A percentile compares a stretch with the other conserved stretches of the same genome.
Conservation (phyloP, 306 rosid genomes). For the Ammopiptanthus mongolicus region DNA sequence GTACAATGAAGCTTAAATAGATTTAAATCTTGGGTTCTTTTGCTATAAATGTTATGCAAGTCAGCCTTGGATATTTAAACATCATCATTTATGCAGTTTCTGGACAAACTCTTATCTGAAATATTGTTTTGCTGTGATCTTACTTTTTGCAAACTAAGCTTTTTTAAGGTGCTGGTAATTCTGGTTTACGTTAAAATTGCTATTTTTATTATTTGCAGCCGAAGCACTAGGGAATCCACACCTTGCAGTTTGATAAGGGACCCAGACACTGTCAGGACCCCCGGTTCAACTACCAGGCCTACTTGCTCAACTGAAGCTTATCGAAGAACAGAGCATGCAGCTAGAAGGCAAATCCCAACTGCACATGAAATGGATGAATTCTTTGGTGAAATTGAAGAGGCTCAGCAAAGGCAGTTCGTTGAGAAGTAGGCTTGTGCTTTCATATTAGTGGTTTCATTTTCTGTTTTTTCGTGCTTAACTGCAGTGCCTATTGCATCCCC, state of each 20-base stretch:
- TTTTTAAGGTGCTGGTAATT: neutral
- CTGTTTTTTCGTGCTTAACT: neutral
- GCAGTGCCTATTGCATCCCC: neutral
- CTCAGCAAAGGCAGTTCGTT: conserved; percentile 63
- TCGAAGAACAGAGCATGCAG: conserved; percentile 41
- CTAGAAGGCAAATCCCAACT: conserved; percentile 63
- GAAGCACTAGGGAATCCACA: conserved; percentile 88
- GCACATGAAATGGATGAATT: conserved; percentile 80
- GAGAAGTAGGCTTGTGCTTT: conserved; percentile 70
- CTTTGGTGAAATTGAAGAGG: conserved; percentile 67
- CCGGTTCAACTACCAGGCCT: conserved; percentile 80
- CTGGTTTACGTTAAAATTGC: neutral
- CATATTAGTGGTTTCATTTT: neutral
- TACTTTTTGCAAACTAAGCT: neutral
- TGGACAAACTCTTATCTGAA: neutral
- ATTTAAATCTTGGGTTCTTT: neutral
- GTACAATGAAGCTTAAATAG: neutral
- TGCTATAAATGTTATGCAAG: neutral
- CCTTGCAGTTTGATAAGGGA: conserved; percentile 86
- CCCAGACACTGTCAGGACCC: conserved; percentile 56
- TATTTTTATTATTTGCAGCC: conserved; percentile 34
- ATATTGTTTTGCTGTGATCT: neutral
- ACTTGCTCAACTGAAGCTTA: conserved; percentile 45
- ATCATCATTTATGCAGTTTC: neutral
- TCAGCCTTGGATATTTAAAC: neutral